Base-by-base conservation (phyloP, 495 filamentous ascomycete species). In the Aspergillus cristatus region DNA sequence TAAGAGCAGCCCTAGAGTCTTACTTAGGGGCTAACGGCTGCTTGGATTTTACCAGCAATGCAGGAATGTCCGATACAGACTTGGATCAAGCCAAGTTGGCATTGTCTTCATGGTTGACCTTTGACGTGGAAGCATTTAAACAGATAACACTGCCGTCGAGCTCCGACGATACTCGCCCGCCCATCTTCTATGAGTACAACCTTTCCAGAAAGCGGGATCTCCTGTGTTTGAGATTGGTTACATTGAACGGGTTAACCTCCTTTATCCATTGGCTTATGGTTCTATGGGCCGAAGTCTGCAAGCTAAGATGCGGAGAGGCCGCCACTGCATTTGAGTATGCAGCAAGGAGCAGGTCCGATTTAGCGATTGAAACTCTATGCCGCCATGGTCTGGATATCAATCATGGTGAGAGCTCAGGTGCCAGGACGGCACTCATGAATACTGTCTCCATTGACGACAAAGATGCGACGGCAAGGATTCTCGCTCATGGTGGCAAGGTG, bases 361-460 rank as follows among this genome's bases (percentile, higher is more conserved):
- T 32, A 35, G 46, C 34, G 0, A 40, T 54, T n/a, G 20, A 24
- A 35, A 42, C 38, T 3, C 50, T 57, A 1, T 15, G 7, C 3
- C 41, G 43, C 14, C 43, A 40, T 7, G 39, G 41, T 14, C 40
- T 41, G 6, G 39, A 54, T 30, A 51, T 57, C 17, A 38, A 54
- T 2, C 11, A 18, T 0, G 15, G 22, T 0, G 38, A 39, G 6
- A 2, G 7, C 2, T 17, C 31, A 10, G 38, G 34, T 0, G 32
- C 20, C 20, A 8, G 29, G 3, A 50, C 54, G 0, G 38, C 50
- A 0, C 30, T 61, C n/a, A 20, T 54, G 3, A 36, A 46, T 11
- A 4, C 14, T 16, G 25, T 52, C 5, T 11, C 8, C 1, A 6
- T 7, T 6, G 25, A 12, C 2, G 35, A 50, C 14, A n/a, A 33